Evolutionary conservation across 2,329 filamentous ascomycete genomes (phyloP).

Genomic region (Blumeria graminis): DNA sequence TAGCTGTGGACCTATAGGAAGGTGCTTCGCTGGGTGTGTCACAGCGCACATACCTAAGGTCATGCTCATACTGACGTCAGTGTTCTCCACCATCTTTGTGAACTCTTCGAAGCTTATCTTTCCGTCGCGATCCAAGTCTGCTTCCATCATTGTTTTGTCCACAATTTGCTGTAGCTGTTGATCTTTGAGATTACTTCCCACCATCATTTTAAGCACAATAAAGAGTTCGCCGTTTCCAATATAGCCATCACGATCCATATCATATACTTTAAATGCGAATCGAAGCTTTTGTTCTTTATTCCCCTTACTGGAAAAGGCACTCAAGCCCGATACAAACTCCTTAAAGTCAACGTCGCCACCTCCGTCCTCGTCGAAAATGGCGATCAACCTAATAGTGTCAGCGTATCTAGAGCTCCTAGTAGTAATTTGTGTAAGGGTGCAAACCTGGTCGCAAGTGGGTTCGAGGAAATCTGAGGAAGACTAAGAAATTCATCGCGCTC

Average conservation of each 20-base stretch:
- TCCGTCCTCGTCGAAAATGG: constrained; percentile 96
- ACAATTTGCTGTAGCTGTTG: constrained; percentile 98
- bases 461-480: constrained; percentile 90
- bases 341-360: constrained; percentile 97
- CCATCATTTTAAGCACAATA: constrained; percentile 99
- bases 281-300: constrained; percentile 97
- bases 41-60: constrained; percentile 30
- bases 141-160: constrained; percentile 99
- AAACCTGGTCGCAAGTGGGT: constrained; percentile 81
- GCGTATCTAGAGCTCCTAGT: too few relatives aligned
- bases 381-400: constrained; percentile 53
- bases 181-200: constrained; percentile 95
- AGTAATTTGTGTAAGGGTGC: neutral
- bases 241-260: constrained; percentile 94
- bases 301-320: constrained; percentile 88
- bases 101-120: constrained; percentile 99
- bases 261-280: constrained; percentile 98
- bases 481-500: constrained; percentile 96
- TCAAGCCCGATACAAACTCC: constrained; percentile 88
- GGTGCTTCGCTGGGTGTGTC: neutral
- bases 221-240: constrained; percentile 98
- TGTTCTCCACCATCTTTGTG: constrained; percentile 95
- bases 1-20: neutral
- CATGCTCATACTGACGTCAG: constrained; percentile 54
- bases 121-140: constrained; percentile 81